Base-by-base conservation (phyloP, 2,329 filamentous ascomycete species). In the Arthrobotrys megalospora region DNA sequence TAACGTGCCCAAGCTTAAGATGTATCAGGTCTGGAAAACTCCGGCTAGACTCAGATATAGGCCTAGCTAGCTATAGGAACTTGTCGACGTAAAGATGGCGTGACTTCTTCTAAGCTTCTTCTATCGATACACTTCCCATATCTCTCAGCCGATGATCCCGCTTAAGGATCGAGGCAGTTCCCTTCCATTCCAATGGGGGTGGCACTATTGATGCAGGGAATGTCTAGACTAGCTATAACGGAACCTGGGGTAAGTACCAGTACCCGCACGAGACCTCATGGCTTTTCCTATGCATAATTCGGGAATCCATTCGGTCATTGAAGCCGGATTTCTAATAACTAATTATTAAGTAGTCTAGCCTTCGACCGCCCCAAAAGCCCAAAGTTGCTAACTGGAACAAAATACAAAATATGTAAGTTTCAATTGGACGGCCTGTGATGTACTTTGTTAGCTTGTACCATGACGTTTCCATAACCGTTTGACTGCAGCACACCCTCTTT, bases 401-500 rank as follows among this genome's bases (percentile, higher is more conserved):
- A 28, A 28, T 28, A 28, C 5, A 28, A 1, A 34, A 65, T 38
- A 58, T 43, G 21, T 60, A 34, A 24, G 45, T 36, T 55, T 65
- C 65, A 7, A 76, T 76, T 76, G 65, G 72, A 47, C 41, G 41
- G 66, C 7, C 64, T 45, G 48, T 21, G 55, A 21, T 32, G 11
- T 77, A 48, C 52, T 34, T 52, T 32, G 53, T 43, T 38, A 52
- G 41, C 55, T 45, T 65, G 36, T 28, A 32, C 66, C 67, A 78
- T 78, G 75, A 78, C 75, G 75, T 72, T 78, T 50, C 75, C 62
- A 34, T 36, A 77, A 70, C 60, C 41, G 65, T 77, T 77, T 52
- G n/a, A 8, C 32, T 77, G 75, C 75, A 72, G 67, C 75, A 78
- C 75, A 78, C 75, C 67, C 75, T 78, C 52, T 63, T 72, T 38